These are phyloP conservation scores for Leccinum solheimii DNA, from an alignment of 1,284 basidiomycete species.

Conservation along the genomic window DNA sequence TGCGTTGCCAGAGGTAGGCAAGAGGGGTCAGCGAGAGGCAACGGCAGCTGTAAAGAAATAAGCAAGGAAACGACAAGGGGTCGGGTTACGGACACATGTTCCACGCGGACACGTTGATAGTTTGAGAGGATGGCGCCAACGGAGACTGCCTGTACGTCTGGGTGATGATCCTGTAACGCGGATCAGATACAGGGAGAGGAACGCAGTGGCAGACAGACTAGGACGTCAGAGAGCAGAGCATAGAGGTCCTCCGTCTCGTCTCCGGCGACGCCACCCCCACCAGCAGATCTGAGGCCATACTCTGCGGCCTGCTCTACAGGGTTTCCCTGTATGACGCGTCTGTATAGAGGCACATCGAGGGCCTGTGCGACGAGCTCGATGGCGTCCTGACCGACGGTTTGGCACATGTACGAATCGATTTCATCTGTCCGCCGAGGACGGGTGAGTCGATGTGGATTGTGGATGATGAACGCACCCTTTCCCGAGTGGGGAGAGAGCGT, in stretches of 20 bases:
- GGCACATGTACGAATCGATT: constrained; percentile 98
- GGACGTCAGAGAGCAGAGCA: constrained; percentile 73
- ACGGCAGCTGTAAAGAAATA: constrained; percentile 56
- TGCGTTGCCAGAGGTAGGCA: constrained; percentile 92
- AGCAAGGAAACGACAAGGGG: constrained; percentile 3
- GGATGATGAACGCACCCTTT: constrained; percentile 60
- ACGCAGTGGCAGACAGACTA: constrained; percentile 50
- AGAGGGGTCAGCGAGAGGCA: constrained; percentile 83
- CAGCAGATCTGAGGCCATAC: constrained; percentile 71
- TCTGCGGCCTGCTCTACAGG: constrained; percentile 83
- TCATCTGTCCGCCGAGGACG: constrained; percentile 68
- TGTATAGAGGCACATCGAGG: constrained; percentile 84
- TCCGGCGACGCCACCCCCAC: constrained; percentile 56
- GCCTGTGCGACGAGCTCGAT: constrained; percentile 87
- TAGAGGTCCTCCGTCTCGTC: constrained; percentile 98
- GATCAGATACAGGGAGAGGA: constrained; percentile 4
- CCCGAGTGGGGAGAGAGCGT: constrained; percentile 83
- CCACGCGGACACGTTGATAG: constrained; percentile 95
- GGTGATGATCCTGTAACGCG: constrained; percentile 62
- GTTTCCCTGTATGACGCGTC: constrained; percentile 77
- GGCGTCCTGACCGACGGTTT: constrained; percentile 96
- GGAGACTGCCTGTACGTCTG: constrained; percentile 85
- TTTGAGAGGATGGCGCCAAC: constrained; percentile 97
- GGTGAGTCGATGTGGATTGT: constrained; percentile 16
- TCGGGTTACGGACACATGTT: constrained; percentile 78